Evolutionary conservation across 257 asterid species (phyloP).

Genomic region (Rauvolfia tetraphylla): DNA sequence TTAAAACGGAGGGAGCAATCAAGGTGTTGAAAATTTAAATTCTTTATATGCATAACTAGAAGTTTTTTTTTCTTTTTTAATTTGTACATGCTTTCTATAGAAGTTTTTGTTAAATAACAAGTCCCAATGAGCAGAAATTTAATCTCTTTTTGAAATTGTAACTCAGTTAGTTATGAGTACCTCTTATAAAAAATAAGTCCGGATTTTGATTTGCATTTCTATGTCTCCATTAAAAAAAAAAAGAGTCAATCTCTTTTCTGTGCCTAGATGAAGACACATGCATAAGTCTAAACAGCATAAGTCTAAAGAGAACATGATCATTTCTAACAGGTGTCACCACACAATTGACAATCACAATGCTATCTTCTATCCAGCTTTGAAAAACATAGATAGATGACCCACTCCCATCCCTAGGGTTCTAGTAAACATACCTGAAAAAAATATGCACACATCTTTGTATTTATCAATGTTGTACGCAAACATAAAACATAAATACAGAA

Average conservation of each 20-base stretch:
- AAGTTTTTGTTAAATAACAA: too few species aligned
- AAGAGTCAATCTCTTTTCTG: not conserved
- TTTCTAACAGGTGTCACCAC: not conserved
- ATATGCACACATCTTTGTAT: not conserved
- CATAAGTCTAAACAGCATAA: not conserved
- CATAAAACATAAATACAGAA: not conserved
- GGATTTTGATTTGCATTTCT: too few species aligned
- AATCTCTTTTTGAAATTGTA: too few species aligned
- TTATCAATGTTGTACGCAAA: not conserved
- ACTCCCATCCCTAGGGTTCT: not conserved
- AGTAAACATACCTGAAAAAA: not conserved
- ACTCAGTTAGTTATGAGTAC: too few species aligned
- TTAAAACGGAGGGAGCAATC: too few species aligned
- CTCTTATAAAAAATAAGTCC: too few species aligned
- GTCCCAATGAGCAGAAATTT: too few species aligned
- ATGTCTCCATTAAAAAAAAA: too few species aligned
- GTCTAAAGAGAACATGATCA: not conserved
- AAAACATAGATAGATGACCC: not conserved
- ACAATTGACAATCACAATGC: not conserved
- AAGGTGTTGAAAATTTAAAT: too few species aligned
- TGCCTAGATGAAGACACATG: not conserved
- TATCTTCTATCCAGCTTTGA: not conserved
- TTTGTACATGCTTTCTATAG: too few species aligned
- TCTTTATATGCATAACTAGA: too few species aligned
- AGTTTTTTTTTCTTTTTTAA: too few species aligned